phyloP scores from a whole-genome alignment of 139 green algal genomes.

The Tetradesmus lagerheimii region DNA sequence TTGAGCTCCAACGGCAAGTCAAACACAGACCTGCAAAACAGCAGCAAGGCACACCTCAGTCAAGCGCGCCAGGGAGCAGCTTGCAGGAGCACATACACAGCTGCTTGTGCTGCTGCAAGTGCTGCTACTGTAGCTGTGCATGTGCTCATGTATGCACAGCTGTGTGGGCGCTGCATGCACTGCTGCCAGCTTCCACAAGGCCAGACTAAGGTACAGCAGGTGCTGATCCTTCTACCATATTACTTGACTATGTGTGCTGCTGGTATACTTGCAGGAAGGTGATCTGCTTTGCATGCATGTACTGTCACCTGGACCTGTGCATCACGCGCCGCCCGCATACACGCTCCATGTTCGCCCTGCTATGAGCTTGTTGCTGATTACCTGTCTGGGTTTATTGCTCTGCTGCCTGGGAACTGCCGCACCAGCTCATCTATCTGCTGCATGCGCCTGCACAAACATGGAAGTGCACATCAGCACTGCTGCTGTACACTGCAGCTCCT shows the following conservation, averaged over 20 bases:
- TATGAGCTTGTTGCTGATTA: not conserved
- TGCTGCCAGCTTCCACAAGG: not conserved
- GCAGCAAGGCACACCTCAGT: no score
- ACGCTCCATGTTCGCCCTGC: not conserved
- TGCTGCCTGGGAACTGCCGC: constrained; percentile 24
- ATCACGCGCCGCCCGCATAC: not conserved
- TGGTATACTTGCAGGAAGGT: not conserved
- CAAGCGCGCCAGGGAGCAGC: no score
- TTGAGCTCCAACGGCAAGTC: constrained; percentile 39
- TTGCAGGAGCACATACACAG: no score
- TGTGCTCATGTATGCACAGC: no score
- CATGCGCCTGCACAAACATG: constrained; percentile 24
- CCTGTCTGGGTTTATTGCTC: constrained; percentile 41
- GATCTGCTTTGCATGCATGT: not conserved
- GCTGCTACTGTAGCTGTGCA: not conserved
- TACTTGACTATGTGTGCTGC: not conserved
- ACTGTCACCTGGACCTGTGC: not conserved
- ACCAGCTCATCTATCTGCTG: constrained; percentile 45
- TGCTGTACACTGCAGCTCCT: not conserved
- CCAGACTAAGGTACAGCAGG: not conserved
- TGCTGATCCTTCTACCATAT: not conserved
- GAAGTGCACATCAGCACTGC: not conserved
- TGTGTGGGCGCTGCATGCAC: not conserved
- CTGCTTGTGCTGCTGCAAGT: no score
- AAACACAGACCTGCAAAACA: constrained; percentile 39